A percentile compares a stretch with the other conserved stretches of the same genome.
These are phyloP conservation scores for Discostella stelligeroides DNA, from an alignment of 108 stramenopile species.

Conservation along the genomic window DNA sequence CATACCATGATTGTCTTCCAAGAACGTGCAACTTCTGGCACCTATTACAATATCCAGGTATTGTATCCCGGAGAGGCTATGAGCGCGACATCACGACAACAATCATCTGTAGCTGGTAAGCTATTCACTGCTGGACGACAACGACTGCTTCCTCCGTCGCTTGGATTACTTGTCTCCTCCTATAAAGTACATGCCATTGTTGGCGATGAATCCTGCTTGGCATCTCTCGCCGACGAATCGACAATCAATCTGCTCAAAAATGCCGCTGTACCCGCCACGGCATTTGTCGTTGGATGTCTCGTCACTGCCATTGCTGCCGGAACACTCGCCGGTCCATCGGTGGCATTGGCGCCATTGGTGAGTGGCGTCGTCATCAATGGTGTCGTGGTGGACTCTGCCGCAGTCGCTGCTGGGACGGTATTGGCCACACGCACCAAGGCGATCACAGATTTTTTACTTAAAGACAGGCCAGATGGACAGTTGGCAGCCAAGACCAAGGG, in stretches of 20 bases:
- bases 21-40: slow-evolving; percentile 41
- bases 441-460: slow-evolving; percentile 36
- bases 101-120: slow-evolving; percentile 24
- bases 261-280: slow-evolving; percentile 51
- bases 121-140: slow-evolving; percentile 1
- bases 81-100: slow-evolving; percentile 28
- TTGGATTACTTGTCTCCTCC: no score
- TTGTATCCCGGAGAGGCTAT: slow-evolving; percentile 54
- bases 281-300: slow-evolving; percentile 46
- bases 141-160: no score
- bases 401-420: slow-evolving; percentile 51
- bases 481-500: slow-evolving; percentile 38
- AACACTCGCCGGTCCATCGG: slow-evolving; percentile 48
- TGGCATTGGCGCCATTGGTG: slow-evolving; percentile 50
- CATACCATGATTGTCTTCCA: slow-evolving; percentile 59
- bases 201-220: slow-evolving; percentile 47
- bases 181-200: slow-evolving; percentile 52
- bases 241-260: slow-evolving; percentile 41
- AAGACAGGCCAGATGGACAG: slow-evolving; percentile 44
- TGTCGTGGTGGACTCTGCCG: slow-evolving; percentile 54
- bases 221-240: slow-evolving; percentile 32
- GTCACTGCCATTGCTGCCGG: slow-evolving; percentile 48
- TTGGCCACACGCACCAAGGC: slow-evolving; percentile 38
- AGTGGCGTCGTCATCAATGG: slow-evolving; percentile 57
- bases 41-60: slow-evolving; percentile 49